Base-by-base conservation (phyloP, 2,329 filamentous ascomycete genomes). In the Scortechinia acanthostroma region DNA sequence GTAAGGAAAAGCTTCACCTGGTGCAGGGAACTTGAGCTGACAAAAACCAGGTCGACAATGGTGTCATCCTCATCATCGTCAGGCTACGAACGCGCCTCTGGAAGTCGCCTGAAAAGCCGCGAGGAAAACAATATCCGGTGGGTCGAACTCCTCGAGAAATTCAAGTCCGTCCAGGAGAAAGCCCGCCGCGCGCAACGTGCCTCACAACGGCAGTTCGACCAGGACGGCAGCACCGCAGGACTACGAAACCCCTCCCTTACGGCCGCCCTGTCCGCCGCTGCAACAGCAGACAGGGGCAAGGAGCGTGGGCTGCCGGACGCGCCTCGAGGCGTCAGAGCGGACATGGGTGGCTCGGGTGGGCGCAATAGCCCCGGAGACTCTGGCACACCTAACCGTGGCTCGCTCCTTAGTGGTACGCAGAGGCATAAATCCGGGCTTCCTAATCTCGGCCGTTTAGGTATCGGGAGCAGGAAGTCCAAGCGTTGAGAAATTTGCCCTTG, bases 1-100 rank as follows among this genome's bases (percentile, higher is more conserved):
- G 88, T 93, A 83, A 40, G 35, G 6, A 6, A 40, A 40, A 10
- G 6, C 10, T 13, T 6, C 10, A 13, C 17, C 35, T 40, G 14
- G 6, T 66, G 83, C 81, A n/a, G n/a, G n/a, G n/a, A n/a, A n/a
- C n/a, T n/a, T n/a, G n/a, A n/a, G n/a, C n/a, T n/a, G n/a, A n/a
- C n/a, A n/a, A n/a, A n/a, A n/a, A n/a, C n/a, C n/a, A n/a, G n/a
- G n/a, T n/a, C n/a, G 10, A 30, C 10, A 30, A 30, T 30, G 10
- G n/a, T 30, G 25, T n/a, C n/a, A 30, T 10, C n/a, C 25, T 10
- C n/a, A n/a, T 30, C 25, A 30, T 30, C 25, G 25, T 10, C 25
- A 30, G 25, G 10, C n/a, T 30, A 15, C 35, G 35, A 40, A 6
- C 35, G 35, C 17, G 6, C 35, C 14, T 15, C 35, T 17, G 35